Conservation (phyloP, 1,139 yeast genomes). For the Geotrichum klebahnii region DNA sequence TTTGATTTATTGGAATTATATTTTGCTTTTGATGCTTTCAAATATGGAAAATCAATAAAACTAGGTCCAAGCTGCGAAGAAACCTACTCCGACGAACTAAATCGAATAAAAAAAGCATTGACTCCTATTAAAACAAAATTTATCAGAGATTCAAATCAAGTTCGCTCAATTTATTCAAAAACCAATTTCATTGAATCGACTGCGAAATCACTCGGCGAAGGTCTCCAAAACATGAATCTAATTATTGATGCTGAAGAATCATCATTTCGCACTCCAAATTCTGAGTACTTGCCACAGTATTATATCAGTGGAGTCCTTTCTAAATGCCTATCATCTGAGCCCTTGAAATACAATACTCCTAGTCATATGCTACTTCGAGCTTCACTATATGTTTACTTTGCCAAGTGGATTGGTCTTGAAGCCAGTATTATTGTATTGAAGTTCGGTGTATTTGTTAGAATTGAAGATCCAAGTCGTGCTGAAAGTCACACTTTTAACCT, state of each 20-base stretch:
- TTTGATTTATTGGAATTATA: constrained; percentile 15
- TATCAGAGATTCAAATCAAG: background rate
- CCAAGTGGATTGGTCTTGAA: constrained; percentile 20
- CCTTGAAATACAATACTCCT: background rate
- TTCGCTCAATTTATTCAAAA: background rate
- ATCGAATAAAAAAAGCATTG: background rate
- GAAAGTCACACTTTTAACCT: background rate
- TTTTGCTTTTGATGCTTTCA: constrained; percentile 17
- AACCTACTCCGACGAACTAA: background rate
- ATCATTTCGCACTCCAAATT: background rate
- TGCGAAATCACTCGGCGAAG: constrained; percentile 4
- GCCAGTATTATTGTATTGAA: constrained; percentile 14
- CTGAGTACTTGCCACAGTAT: background rate
- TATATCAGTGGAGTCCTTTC: constrained; percentile 9
- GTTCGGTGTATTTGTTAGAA: constrained; percentile 13
- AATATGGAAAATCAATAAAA: background rate
- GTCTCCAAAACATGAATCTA: constrained; percentile 1
- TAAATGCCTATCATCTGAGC: background rate
- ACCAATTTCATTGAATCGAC: background rate
- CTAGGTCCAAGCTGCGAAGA: constrained; percentile 8
- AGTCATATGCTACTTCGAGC: constrained; percentile 12
- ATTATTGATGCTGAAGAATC: constrained; percentile 2
- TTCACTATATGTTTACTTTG: constrained; percentile 17
- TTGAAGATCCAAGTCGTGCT: constrained; percentile 12
- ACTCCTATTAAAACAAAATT: constrained; percentile 1